Percentiles rank a stretch among this genome's conserved stretches.
Evolutionary conservation across 257 asterid species (phyloP).

Genomic region (Ligustrum vulgare): DNA sequence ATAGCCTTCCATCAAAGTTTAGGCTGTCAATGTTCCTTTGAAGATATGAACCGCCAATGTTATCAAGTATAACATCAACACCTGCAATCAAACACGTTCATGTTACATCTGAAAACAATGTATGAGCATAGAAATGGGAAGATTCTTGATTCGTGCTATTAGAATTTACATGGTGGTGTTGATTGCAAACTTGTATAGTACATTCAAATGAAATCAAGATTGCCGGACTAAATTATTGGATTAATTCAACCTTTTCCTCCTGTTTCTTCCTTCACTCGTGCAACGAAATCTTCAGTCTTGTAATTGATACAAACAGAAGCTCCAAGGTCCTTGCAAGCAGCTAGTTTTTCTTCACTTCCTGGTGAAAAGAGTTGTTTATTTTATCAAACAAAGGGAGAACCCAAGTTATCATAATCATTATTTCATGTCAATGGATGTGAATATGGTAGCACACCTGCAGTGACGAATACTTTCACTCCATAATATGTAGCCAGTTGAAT

Average conservation of each 20-base stretch:
- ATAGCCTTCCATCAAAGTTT: conserved; percentile 79
- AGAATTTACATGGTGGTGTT: not conserved
- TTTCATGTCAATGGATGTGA: conserved; percentile 8
- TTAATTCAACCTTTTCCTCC: too few relatives aligned
- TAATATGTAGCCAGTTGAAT: conserved; percentile 82
- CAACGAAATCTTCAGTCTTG: conserved; percentile 73
- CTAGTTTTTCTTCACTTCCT: conserved; percentile 93
- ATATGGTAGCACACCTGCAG: conserved; percentile 68
- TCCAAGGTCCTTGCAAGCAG: conserved; percentile 91
- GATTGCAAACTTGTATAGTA: too few relatives aligned
- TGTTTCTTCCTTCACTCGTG: too few relatives aligned
- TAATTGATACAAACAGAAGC: conserved; percentile 96
- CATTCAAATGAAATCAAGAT: not conserved
- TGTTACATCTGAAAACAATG: conserved; percentile 12
- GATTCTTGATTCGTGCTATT: not conserved
- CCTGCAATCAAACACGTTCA: conserved; percentile 35
- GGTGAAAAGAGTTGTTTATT: conserved; percentile 9
- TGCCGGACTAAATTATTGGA: too few relatives aligned
- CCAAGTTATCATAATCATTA: not conserved
- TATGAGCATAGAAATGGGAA: not conserved
- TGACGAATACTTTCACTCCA: conserved; percentile 75
- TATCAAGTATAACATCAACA: conserved; percentile 89
- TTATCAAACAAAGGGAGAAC: not conserved
- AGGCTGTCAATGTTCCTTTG: conserved; percentile 77
- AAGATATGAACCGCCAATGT: conserved; percentile 73